These are phyloP conservation scores for Microdochium trichocladiopsis DNA, from an alignment of 2,329 filamentous ascomycete genomes.

Conservation along the genomic window DNA sequence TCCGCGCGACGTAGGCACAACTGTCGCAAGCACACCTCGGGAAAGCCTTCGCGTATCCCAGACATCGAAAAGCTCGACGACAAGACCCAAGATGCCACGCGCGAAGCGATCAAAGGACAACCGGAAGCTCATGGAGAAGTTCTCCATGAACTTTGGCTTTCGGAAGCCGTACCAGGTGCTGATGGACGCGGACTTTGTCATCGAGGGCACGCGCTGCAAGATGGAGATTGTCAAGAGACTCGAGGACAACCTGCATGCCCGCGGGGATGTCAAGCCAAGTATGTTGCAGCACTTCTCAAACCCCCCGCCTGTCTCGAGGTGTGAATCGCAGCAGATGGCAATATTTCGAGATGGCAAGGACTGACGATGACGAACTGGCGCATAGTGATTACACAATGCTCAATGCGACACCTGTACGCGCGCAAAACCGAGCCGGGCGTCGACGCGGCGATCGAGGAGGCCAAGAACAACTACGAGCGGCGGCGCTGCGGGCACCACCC, in stretches of 20 bases:
- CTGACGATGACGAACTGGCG: not conserved
- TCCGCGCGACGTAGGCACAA: conserved; percentile 4
- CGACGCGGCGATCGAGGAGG: conserved; percentile 59
- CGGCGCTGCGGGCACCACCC: conserved; percentile 73
- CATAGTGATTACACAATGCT: conserved; percentile 72
- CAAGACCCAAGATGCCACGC: conserved; percentile 20
- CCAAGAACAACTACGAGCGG: conserved; percentile 65
- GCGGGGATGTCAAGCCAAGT: conserved; percentile 71
- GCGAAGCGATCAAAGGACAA: conserved; percentile 70
- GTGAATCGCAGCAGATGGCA: too few relatives aligned
- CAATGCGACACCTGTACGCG: conserved; percentile 70
- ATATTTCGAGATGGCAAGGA: too few relatives aligned
- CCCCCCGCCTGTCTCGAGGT: too few relatives aligned
- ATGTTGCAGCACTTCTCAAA: too few relatives aligned
- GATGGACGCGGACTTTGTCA: conserved; percentile 79
- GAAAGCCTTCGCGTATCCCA: too few relatives aligned
- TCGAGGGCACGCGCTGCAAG: conserved; percentile 74
- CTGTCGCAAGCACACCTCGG: conserved; percentile 1
- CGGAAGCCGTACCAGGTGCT: conserved; percentile 91
- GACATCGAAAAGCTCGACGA: not conserved
- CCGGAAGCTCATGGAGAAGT: conserved; percentile 90
- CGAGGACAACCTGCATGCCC: conserved; percentile 70
- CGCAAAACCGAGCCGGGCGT: conserved; percentile 47
- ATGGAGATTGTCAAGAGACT: conserved; percentile 79
- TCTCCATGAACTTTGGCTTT: conserved; percentile 81